Base-by-base conservation (phyloP, 1,284 basidiomycete genomes). In the Hortiboletus rubellus region DNA sequence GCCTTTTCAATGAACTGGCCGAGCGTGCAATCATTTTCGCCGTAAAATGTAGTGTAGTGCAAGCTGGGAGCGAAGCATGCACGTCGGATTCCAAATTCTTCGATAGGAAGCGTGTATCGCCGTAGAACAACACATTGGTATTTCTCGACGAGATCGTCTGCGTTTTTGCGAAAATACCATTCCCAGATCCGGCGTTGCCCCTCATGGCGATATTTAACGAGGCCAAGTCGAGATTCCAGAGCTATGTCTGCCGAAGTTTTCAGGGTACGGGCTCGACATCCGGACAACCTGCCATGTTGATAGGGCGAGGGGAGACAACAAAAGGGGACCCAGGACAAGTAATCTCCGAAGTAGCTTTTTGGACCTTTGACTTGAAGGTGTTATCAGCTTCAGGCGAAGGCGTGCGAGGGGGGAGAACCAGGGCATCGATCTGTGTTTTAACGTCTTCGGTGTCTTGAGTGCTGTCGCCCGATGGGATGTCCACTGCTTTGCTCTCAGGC, bases 1-100 rank as follows among this genome's bases (percentile, higher is more conserved):
- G 85, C 83, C 44, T 89, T 85, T 65, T 96, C 93, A 60, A 99
- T 89, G 74, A 91, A 97, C 69, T 95, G 92, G 0, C 94, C 94
- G 6, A 99, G 82, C 2, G 96, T 95, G 71, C 85, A 86, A 71
- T 99, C 96, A 61, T 93, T 92, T 57, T 92, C 86, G 48, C 94
- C 92, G 69, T 99, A 99, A 74, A 96, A 98, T 30, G 86, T 89
- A 75, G 92, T 85, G 58, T 89, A 87, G 37, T 82, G 81, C 46
- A 96, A 72, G 50, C 78, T 72, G 1, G 90, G 89, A n/a, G 82
- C 79, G 63, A 86, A 85, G 67, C 90, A 93, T 7, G 91, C 79
- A 9, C 84, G 83, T 64, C 83, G 82, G 18, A 78, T 74, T 12
- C 83, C 83, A 59, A 84, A 79, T 56, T 89, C 86, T 37, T 83